A percentile compares a stretch with the other conserved stretches of the same genome.
Conservation (phyloP, 208 protist genomes). For the Trypanosoma platydactyli region DNA sequence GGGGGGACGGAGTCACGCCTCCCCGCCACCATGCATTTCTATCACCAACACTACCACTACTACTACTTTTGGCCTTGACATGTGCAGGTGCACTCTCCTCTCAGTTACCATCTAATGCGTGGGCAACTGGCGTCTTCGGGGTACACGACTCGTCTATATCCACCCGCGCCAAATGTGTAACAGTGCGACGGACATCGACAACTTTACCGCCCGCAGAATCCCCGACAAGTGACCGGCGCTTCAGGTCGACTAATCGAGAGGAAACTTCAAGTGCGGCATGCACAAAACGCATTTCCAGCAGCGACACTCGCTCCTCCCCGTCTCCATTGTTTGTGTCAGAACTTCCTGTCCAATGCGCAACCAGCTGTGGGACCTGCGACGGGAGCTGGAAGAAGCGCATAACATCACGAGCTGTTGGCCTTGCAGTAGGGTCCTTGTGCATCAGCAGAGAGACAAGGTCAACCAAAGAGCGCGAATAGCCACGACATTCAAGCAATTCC, state of each 20-base stretch:
- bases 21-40: background rate
- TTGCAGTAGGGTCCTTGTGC: constrained; percentile 49
- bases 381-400: constrained; percentile 65
- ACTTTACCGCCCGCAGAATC: background rate
- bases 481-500: constrained; percentile 41
- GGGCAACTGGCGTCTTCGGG: constrained; percentile 23
- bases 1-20: too few relatives aligned
- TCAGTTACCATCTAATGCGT: background rate
- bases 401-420: constrained; percentile 71
- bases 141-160: constrained; percentile 34
- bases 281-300: constrained; percentile 35
- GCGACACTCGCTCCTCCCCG: background rate
- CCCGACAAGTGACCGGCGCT: constrained; percentile 13
- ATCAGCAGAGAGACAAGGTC: constrained; percentile 53
- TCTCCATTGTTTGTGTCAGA: background rate
- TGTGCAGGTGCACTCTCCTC: background rate
- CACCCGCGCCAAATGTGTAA: background rate
- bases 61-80: constrained; percentile 5
- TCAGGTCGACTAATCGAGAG: constrained; percentile 30
- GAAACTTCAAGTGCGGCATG: constrained; percentile 36
- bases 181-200: background rate
- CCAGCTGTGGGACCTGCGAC: constrained; percentile 22
- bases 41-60: too few relatives aligned
- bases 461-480: constrained; percentile 60
- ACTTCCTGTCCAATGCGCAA: constrained; percentile 32